Evolutionary conservation across 1,284 basidiomycete genomes (phyloP), one percentile per base, ranked within the genome.

Genomic region (Rhodotorula sp.): DNA sequence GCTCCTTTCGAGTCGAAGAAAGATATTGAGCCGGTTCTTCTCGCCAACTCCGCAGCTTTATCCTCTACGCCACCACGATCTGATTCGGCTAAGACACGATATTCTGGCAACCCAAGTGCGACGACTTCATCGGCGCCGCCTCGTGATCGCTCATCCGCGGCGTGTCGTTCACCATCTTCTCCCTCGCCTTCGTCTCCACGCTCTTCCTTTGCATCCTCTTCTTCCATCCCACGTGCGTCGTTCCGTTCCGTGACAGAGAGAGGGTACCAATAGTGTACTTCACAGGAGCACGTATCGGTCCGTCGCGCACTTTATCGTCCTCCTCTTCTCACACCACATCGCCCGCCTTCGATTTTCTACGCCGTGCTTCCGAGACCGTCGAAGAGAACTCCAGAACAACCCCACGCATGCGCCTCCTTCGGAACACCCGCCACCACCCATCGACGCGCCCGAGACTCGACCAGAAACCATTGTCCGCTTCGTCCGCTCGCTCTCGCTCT

Each of bases 251-350:
- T 44, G 3, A 44, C 40, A 44, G 16, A 13, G 13, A 44, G 8
- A 34, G 54, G 34, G 6, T 2, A 26, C 53, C 7, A 31, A 44
- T 44, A 34, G 54, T 55, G 6, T 2, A 26, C 53, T 18, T 31
- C 53, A 10, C 53, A 54, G 53, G 53, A 34, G 54, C 34, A 31
- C 34, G 7, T 34, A 34, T 8, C 34, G 28, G 4, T 52, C 48
- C 16, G 59, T 48, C 18, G 59, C 59, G 34, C 59, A 60, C 30
- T 26, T n/a, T 16, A 51, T 60, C 59, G 59, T 60, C 8, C 48
- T 50, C 24, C 22, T 26, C 4, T 22, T 51, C 24, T n/a, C 37
- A 1, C 34, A 55, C 34, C 7, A n/a, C 24, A n/a, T 24, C 31
- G 24, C 54, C 24, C 54, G 54, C 24, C 13, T 11, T 11, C 9